Evolutionary conservation across 768 basidiomycete species (phyloP).

Genomic region (Kwoniella bestiolae): DNA sequence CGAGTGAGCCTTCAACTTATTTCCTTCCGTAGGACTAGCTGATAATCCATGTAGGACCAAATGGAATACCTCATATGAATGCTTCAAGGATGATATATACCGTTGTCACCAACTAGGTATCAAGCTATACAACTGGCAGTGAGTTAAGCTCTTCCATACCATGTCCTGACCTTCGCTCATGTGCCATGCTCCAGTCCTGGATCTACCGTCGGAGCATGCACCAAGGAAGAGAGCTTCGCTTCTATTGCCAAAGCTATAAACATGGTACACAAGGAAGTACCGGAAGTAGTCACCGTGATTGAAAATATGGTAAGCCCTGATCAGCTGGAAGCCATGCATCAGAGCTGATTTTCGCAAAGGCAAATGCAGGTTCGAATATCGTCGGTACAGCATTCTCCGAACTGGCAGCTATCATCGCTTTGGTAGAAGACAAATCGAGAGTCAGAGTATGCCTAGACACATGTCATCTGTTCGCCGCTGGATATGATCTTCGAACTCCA

Average conservation of each 20-base stretch:
- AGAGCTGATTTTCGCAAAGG: conserved; percentile 59
- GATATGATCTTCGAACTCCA: conserved; percentile 77
- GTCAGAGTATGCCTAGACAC: conserved; percentile 87
- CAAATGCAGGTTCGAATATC: conserved; percentile 73
- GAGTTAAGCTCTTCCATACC: conserved; percentile 51
- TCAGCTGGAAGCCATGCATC: no score
- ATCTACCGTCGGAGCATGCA: conserved; percentile 74
- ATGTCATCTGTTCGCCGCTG: conserved; percentile 81
- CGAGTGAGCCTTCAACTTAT: conserved; percentile 61
- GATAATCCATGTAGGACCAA: conserved; percentile 34
- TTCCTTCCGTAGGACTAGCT: background rate
- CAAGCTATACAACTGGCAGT: conserved; percentile 83
- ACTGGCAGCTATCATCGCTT: conserved; percentile 69
- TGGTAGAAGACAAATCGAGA: conserved; percentile 72
- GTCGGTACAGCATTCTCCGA: conserved; percentile 74
- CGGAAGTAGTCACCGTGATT: conserved; percentile 67
- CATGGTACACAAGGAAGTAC: conserved; percentile 69
- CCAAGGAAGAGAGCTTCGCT: conserved; percentile 66
- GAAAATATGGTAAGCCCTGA: conserved; percentile 77
- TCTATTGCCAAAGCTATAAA: conserved; percentile 76
- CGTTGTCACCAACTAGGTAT: conserved; percentile 78
- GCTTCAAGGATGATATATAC: conserved; percentile 80
- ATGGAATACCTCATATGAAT: conserved; percentile 60
- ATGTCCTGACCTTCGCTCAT: background rate
- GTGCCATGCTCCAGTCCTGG: conserved; percentile 65